Evolutionary conservation across 371 early-diverging fungal species (phyloP), one percentile per base, ranked within the genome.

Genomic region (Mucor racemosus): DNA sequence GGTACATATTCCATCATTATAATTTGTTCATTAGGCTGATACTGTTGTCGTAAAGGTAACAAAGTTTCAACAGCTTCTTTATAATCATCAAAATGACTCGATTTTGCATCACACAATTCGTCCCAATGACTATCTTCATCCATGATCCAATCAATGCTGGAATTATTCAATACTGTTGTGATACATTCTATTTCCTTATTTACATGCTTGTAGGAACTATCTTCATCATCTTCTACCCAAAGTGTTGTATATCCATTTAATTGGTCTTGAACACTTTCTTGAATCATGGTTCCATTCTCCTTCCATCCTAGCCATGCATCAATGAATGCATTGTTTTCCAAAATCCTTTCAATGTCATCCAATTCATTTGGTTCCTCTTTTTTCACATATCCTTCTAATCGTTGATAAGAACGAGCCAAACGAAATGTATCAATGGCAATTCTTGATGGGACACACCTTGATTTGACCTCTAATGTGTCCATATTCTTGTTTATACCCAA

Each of bases 1-100:
- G 72, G 68, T 53, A 72, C 50, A 58, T 72, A 68, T 19, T 72
- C 72, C 62, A 65, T 68, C 58, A 46, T 68, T 0, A 72, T n/a
- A 0, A 44, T 17, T 0, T 58, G 5, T 11, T 60, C 56, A 15
- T 62, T 36, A 9, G 66, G 54, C 48, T 44, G 65, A 60, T 63
- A 55, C 2, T 54, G 19, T n/a, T 50, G 46, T 13, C 9, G 7
- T 15, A 33, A 1, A 1, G 62, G 36, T 15, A 72, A 17, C 7
- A 72, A 1, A 5, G 36, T 64, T 31, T 64, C 65, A 10, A 62
- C 53, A 9, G 68, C 58, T 10, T 72, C 72, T 19, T 9, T 48
- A 10, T 60, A 68, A 33, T 61, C 62, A 11, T 65, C 62, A 46
- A 35, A 62, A 14, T 26, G n/a, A 35, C 17, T 41, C 1, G 31